phyloP scores from a whole-genome alignment of 306 rosid genomes.

The Ceratonia siliqua region DNA sequence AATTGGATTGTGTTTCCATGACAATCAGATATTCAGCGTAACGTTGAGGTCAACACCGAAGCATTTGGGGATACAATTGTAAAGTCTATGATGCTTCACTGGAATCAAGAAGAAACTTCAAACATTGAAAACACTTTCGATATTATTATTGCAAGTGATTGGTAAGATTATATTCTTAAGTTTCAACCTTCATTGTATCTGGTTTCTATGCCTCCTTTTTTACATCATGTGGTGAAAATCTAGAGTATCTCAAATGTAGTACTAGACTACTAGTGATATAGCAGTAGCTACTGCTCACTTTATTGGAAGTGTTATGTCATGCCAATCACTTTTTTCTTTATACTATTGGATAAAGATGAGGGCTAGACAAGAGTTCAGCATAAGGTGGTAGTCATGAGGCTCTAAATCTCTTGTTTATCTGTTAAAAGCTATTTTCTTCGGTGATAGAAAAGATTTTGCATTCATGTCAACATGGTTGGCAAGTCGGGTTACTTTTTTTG shows the following conservation, averaged over 20 bases:
- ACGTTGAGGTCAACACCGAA: slow-evolving; percentile 64
- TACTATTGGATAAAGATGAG: slow-evolving; percentile 36
- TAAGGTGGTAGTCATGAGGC: background rate
- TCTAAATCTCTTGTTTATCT: slow-evolving; percentile 32
- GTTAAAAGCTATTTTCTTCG: slow-evolving; percentile 23
- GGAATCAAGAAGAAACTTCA: slow-evolving; percentile 66
- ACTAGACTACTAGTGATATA: slow-evolving; percentile 20
- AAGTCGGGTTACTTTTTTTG: slow-evolving; percentile 44
- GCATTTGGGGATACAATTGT: slow-evolving; percentile 81
- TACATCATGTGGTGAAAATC: background rate
- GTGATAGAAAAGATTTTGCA: background rate
- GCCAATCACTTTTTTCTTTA: slow-evolving; percentile 17
- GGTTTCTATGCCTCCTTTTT: slow-evolving; percentile 1
- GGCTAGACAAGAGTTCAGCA: background rate
- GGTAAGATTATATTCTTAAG: slow-evolving; percentile 39
- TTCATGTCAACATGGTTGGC: slow-evolving; percentile 40
- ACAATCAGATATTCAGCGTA: slow-evolving; percentile 80
- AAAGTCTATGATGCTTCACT: slow-evolving; percentile 77
- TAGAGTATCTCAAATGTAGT: slow-evolving; percentile 6
- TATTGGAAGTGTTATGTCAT: slow-evolving; percentile 27
- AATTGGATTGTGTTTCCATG: slow-evolving; percentile 34
- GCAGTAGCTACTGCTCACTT: slow-evolving; percentile 23
- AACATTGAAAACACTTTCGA: slow-evolving; percentile 58
- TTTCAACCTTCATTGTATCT: slow-evolving; percentile 10
- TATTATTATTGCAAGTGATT: slow-evolving; percentile 62